Conservation (phyloP, 345 rosid genomes). For the Euphorbia peplus region DNA sequence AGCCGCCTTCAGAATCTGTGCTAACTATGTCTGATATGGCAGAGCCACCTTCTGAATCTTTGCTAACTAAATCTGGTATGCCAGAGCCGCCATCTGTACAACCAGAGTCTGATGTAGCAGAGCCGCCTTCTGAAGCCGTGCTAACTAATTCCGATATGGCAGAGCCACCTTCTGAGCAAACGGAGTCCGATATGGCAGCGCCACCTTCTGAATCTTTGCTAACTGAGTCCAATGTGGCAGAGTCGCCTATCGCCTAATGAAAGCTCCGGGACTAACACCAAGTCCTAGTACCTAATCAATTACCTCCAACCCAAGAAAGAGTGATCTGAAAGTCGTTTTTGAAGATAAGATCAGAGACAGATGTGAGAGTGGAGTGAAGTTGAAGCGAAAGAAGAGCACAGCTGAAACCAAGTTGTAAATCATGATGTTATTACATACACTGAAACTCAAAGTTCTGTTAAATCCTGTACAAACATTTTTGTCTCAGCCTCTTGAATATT, state of each 20-base stretch:
- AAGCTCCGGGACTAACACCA: background rate
- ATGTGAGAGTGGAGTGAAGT: background rate
- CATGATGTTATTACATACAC: background rate
- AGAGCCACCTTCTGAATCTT: background rate
- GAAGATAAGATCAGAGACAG: background rate
- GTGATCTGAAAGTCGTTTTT: background rate
- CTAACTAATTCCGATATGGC: background rate
- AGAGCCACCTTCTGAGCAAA: too few relatives aligned
- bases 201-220: conserved; percentile 15
- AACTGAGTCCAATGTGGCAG: background rate
- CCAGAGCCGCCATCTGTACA: conserved; percentile 26
- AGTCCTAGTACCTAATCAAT: background rate
- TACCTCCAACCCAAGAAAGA: background rate
- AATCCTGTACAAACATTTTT: background rate
- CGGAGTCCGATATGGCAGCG: background rate
- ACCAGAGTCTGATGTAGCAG: background rate
- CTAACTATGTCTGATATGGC: background rate
- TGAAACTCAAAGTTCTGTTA: background rate
- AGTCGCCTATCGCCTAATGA: background rate
- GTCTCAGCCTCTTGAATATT: background rate
- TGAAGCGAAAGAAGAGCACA: background rate
- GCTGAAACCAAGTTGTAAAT: background rate
- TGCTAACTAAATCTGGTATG: too few relatives aligned
- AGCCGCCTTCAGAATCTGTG: background rate
- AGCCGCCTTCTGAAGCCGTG: background rate